Percentiles rank a stretch among this genome's conserved stretches.
Evolutionary conservation across 106 monocot species (phyloP).

Genomic region (Ottelia alismoides): DNA sequence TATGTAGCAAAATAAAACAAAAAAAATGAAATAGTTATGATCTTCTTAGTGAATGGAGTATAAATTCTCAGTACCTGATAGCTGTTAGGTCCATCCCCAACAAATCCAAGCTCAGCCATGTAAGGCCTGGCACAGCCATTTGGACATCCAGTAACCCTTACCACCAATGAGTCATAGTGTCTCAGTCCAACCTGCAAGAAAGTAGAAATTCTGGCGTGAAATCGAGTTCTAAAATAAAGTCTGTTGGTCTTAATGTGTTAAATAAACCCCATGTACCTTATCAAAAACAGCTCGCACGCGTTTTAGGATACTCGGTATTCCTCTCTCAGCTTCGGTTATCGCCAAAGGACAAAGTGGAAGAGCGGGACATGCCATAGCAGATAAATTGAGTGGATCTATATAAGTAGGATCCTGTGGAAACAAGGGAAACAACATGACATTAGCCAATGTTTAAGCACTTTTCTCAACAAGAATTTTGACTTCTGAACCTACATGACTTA

Average conservation of each 20-base stretch:
- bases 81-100: conserved; percentile 95
- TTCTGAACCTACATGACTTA: too few species aligned
- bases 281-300: conserved; percentile 75
- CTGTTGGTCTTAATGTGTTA: too few species aligned
- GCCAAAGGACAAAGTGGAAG: conserved; percentile 84
- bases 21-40: too few species aligned
- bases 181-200: conserved; percentile 58
- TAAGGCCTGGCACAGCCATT: conserved; percentile 97
- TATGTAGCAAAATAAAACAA: too few species aligned
- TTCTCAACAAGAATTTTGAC: too few species aligned
- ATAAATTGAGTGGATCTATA: conserved; percentile 87
- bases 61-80: conserved; percentile 82
- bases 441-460: too few species aligned
- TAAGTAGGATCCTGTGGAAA: conserved; percentile 54
- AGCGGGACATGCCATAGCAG: conserved; percentile 97
- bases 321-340: conserved; percentile 90
- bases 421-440: too few species aligned
- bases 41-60: too few species aligned
- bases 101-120: conserved; percentile 97
- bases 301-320: conserved; percentile 79
- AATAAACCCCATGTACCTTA: too few species aligned
- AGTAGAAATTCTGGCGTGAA: background rate
- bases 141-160: conserved; percentile 91
- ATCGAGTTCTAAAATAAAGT: background rate
- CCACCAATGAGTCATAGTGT: conserved; percentile 59